phyloP scores from a whole-genome alignment of 179 eudicot species.

The Nepenthes alata region DNA sequence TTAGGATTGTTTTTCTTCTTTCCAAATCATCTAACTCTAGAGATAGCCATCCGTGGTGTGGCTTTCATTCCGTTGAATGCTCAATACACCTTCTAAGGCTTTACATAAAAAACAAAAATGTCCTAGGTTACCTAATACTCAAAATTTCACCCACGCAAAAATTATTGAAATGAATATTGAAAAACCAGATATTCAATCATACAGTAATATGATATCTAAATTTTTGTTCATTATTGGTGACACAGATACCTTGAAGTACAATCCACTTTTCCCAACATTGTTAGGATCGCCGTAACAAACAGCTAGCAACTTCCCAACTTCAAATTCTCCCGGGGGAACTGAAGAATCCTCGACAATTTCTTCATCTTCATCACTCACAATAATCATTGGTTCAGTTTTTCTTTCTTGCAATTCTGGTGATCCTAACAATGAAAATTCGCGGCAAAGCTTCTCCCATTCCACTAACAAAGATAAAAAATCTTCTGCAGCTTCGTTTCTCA shows the following conservation, averaged over 20 bases:
- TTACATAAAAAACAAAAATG: no score
- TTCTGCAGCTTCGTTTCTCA: conserved; percentile 32
- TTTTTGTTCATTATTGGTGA: no score
- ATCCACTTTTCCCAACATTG: conserved; percentile 13
- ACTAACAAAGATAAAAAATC: conserved; percentile 23
- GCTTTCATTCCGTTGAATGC: neutral
- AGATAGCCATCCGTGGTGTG: no score
- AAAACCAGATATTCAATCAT: no score
- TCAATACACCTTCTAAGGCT: no score
- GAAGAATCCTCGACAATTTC: conserved; percentile 8
- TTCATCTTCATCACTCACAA: conserved; percentile 8
- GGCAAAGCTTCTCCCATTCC: conserved; percentile 35
- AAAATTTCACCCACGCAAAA: no score
- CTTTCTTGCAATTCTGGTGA: neutral
- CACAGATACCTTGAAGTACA: conserved; percentile 21
- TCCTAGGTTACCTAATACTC: no score
- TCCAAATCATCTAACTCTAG: no score
- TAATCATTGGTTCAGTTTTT: conserved; percentile 1
- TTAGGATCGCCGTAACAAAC: conserved; percentile 23
- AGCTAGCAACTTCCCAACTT: conserved; percentile 25
- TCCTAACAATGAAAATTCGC: neutral
- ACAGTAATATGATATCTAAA: no score
- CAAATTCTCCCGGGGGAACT: conserved; percentile 17
- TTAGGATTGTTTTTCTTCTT: no score
- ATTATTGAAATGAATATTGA: no score